Base-by-base conservation (phyloP, 2,329 filamentous ascomycete genomes). In the Chrysosporium queenslandicum region DNA sequence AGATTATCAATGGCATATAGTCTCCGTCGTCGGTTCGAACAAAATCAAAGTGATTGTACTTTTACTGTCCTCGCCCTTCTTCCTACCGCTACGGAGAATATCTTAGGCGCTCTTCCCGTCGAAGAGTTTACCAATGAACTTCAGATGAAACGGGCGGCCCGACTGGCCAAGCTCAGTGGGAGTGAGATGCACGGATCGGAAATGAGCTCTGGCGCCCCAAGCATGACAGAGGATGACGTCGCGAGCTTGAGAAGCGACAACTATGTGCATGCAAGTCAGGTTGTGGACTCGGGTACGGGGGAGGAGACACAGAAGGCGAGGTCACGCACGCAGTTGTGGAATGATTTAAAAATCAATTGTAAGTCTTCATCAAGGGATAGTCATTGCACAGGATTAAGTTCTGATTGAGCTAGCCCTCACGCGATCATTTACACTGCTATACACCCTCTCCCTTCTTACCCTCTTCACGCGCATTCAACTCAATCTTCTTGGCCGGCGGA, bases 1-100 rank as follows among this genome's bases (percentile, higher is more conserved):
- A 53, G 34, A 37, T 12, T n/a, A 23, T 18, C 2, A n/a, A n/a
- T 43, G 49, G 20, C 49, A 23, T 55, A 25, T 62, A 97, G 91
- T 70, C 80, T 98, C 56, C 89, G 90, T 48, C 86, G 92, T 54
- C 86, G 92, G 64, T 98, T 98, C 72, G 88, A 97, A 69, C 92
- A 98, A 71, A 98, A 98, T 69, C 92, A 98, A 68, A 91, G 95
- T 67, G 92, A 98, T 71, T 98, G 92, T 72, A 96, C 91, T 45
- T 96, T 94, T 67, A 98, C 92, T 34, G 89, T 97, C 41, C 82
- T 97, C n/a, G 92, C 91, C 27, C 81, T 98, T 52, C 78, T 98
- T 8, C 92, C 92, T 3, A 94, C 91, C 30, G 87, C 89, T 5
- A 90, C 90, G 21, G 82, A 92, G 59, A 91, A 94, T 66, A 85